Base-by-base conservation (phyloP, 345 rosid genomes). In the Salix exigua region DNA sequence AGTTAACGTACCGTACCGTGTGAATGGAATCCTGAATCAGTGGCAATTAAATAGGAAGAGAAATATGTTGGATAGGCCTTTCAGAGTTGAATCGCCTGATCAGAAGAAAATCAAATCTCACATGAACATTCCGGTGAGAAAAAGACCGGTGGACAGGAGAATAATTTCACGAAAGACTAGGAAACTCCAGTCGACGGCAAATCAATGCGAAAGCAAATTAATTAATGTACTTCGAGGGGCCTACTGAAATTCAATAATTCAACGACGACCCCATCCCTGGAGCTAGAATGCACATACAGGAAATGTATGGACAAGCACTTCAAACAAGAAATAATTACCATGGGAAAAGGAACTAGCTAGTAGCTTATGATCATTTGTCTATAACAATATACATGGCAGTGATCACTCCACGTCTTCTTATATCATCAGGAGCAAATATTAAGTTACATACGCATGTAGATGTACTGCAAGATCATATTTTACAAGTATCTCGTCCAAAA, bases 231-330 rank as follows among this genome's bases (percentile, higher is more conserved):
- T 60, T 60, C 6, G 68, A 73, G 38, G 75, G 64, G 28, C 70
- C 76, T 73, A 19, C 76, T 18, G 58, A 21, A 46, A 63, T 74
- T 40, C 70, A 74, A 31, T 74, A 16, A 73, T 62, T 73, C 64
- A 25, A 38, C 28, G 44, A 58, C 23, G 63, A 58, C 6, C 63
- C 64, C 33, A 23, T 13, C 35, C 35, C 35, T 28, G 73, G 26
- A 48, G 50, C 60, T 25, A 46, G 31, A 16, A 14, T 1, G 53
- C 17, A 25, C 53, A 23, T 69, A 26, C n/a, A 46, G 33, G 21
- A 48, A 46, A 48, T 44, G 23, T 40, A 23, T 26, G 31, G 37
- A 26, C 17, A 33, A 16, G 5, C 68, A 38, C 21, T 23, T 66
- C 38, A n/a, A n/a, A 18, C 9, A n/a, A 37, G 48, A 33, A 16